Evolutionary conservation across 768 basidiomycete genomes (phyloP).

Genomic region (Dacryopinax primogenitus): DNA sequence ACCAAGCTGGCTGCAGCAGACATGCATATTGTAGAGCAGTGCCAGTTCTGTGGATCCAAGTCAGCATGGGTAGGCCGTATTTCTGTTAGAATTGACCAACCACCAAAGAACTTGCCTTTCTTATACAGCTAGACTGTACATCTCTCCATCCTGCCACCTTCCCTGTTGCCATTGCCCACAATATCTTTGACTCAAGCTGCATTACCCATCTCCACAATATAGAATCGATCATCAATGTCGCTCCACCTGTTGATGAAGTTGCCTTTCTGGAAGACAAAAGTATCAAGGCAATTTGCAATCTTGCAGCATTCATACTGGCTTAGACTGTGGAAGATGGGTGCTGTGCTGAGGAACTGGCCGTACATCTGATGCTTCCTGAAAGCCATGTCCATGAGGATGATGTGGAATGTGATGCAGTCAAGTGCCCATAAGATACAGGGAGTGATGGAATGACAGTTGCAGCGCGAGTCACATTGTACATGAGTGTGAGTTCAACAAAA

Average conservation of each 20-base stretch:
- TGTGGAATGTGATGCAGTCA: constrained; percentile 95
- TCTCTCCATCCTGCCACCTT: constrained; percentile 46
- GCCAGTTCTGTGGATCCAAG: constrained; percentile 57
- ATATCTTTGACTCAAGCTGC: constrained; percentile 74
- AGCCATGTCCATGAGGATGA: constrained; percentile 88
- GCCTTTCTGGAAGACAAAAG: constrained; percentile 66
- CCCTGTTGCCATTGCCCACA: too few species aligned
- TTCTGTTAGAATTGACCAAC: constrained; percentile 34
- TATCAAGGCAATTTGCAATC: constrained; percentile 89
- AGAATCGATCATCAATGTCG: constrained; percentile 93
- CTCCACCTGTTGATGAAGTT: constrained; percentile 83
- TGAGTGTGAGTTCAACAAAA: constrained; percentile 92
- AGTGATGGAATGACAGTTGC: constrained; percentile 84
- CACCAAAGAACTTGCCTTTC: constrained; percentile 98
- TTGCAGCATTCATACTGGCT: constrained; percentile 85
- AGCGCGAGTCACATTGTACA: constrained; percentile 95
- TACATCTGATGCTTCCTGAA: constrained; percentile 89
- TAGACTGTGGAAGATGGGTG: constrained; percentile 73
- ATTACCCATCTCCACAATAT: constrained; percentile 90
- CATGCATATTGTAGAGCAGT: constrained; percentile 66
- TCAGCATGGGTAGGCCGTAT: constrained; percentile 10
- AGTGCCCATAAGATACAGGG: constrained; percentile 82
- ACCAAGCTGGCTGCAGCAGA: constrained; percentile 96
- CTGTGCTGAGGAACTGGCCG: constrained; percentile 86
- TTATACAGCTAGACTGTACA: constrained; percentile 60